Evolutionary conservation across 768 basidiomycete species (phyloP), one percentile per base, ranked within the genome.

Genomic region (Chlorophyllum brunneum): DNA sequence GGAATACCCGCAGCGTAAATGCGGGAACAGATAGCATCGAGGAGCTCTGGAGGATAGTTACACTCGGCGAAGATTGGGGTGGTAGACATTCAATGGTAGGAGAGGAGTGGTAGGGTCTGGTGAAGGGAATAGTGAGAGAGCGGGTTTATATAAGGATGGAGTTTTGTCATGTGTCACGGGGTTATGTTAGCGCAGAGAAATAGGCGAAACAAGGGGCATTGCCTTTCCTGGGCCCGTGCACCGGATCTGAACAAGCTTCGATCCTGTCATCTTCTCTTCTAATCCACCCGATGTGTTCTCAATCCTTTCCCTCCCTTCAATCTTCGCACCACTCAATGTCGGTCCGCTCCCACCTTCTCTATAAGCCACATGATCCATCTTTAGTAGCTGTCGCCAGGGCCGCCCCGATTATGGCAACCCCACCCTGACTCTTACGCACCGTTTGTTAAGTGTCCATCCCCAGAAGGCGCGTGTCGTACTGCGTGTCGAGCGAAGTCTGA

Each of bases 21-120:
- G 50, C 86, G 77, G 0, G 84, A 80, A 58, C 88, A 92, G 54
- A 94, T 84, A 26, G 81, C 70, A 53, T 80, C 80, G 50, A 89
- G 77, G 13, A 93, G 67, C 61, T 92, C 90, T 6, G 83, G 74
- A 5, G 89, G 90, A 64, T 78, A 89, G 55, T 78, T 33, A 42
- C 71, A 64, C 16, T 48, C 27, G 13, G 56, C 0, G 13, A 41
- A 40, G 40, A n/a, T n/a, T n/a, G 62, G 51, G 34, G 63, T 59
- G 64, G 64, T 56, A 51, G 59, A 63, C 68, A 69, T 71, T 53
- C 57, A 59, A 58, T 6, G 44, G 31, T 36, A 52, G 51, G 23
- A 57, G 56, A 56, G 42, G 57, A 46, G 54, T 39, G 49, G 51
- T 38, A 33, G 51, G 26, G 31, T 44, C 33, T 33, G 38, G 40